phyloP scores from a whole-genome alignment of 2,329 filamentous ascomycete genomes.

The Penicillium occitanis region DNA sequence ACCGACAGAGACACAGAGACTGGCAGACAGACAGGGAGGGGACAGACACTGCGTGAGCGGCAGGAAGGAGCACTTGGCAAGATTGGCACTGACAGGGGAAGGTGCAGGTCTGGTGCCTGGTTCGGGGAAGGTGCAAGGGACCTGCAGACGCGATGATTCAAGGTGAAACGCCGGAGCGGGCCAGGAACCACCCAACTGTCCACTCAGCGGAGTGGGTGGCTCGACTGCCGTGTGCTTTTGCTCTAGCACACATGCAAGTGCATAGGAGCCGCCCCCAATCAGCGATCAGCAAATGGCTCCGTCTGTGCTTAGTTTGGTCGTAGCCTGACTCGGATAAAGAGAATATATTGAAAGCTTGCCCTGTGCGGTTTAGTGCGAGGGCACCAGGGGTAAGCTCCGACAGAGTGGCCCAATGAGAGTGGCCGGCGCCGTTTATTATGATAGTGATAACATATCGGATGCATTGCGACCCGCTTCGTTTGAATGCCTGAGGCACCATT shows the following conservation, averaged over 20 bases:
- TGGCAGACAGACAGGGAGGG: not conserved
- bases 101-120: slow-evolving; percentile 4
- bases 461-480: not conserved
- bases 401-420: not conserved
- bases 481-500: not conserved
- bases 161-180: slow-evolving; percentile 18
- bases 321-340: not conserved
- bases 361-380: not conserved
- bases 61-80: not conserved
- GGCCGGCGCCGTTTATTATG: not conserved
- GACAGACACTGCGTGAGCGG: not conserved
- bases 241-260: not conserved
- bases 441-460: not conserved
- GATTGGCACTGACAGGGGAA: not conserved
- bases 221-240: not conserved
- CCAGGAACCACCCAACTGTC: not conserved
- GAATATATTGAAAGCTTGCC: not conserved
- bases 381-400: not conserved
- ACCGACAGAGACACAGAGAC: too few species aligned
- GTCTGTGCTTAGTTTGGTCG: not conserved
- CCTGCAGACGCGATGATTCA: slow-evolving; percentile 10
- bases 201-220: not conserved
- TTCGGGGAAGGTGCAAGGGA: slow-evolving; percentile 18
- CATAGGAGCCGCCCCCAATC: not conserved
- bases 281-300: not conserved